phyloP scores from a whole-genome alignment of 2,329 filamentous ascomycete genomes.

The Fusarium sp. region DNA sequence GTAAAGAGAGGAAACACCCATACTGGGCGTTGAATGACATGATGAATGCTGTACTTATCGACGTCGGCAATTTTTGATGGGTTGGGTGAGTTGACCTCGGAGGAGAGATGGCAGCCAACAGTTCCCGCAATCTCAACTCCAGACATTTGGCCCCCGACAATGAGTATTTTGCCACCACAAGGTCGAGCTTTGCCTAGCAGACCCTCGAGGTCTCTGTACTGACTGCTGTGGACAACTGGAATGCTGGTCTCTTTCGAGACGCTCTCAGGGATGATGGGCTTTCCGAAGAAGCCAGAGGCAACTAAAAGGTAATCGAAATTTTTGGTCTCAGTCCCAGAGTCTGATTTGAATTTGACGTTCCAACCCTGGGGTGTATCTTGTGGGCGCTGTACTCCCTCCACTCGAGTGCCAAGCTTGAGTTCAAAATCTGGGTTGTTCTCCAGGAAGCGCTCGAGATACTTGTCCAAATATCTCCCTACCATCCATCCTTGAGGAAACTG shows the following conservation, averaged over 20 bases:
- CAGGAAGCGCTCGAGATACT: conserved; percentile 69
- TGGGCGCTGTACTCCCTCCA: conserved; percentile 53
- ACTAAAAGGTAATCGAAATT: conserved; percentile 77
- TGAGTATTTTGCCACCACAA: conserved; percentile 68
- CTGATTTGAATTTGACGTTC: conserved; percentile 52
- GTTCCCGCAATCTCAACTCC: conserved; percentile 79
- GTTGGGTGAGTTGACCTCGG: conserved; percentile 63
- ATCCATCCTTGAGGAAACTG: conserved; percentile 81
- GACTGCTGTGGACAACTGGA: conserved; percentile 73
- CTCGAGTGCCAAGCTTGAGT: conserved; percentile 59
- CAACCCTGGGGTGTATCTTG: conserved; percentile 52
- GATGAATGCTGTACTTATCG: conserved; percentile 68
- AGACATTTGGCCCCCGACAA: conserved; percentile 85
- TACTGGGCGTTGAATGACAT: conserved; percentile 73
- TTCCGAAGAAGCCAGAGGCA: conserved; percentile 79
- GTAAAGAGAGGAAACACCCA: conserved; percentile 74
- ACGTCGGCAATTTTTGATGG: conserved; percentile 52
- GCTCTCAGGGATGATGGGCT: conserved; percentile 60
- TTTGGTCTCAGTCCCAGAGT: conserved; percentile 52
- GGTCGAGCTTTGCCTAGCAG: conserved; percentile 54
- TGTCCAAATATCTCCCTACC: conserved; percentile 75
- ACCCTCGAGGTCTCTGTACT: conserved; percentile 64
- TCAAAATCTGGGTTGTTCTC: conserved; percentile 51
- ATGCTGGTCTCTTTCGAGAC: conserved; percentile 50
- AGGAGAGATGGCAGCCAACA: conserved; percentile 76